A percentile compares a stretch with the other conserved stretches of the same genome.
Conservation (phyloP, 2,329 filamentous ascomycete genomes). For the Colletotrichum costaricense region DNA sequence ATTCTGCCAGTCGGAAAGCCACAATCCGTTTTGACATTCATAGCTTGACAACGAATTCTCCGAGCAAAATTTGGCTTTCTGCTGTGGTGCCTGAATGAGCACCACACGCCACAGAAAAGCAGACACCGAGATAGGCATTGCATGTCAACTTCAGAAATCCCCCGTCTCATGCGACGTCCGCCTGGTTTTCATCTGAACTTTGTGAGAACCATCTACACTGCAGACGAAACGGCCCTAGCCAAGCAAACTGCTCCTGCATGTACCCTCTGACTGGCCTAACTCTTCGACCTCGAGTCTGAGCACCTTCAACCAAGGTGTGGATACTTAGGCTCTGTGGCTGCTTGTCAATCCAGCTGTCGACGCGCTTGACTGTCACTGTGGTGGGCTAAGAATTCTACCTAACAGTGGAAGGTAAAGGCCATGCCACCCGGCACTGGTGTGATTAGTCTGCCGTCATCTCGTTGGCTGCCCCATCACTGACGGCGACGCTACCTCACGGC, state of each 20-base stretch:
- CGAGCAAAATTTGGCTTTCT: neutral
- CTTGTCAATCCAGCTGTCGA: neutral
- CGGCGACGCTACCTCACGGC: constrained; percentile 15
- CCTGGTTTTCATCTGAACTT: constrained; percentile 25
- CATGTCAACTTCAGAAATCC: neutral
- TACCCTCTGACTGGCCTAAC: constrained; percentile 8
- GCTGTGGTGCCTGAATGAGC: neutral
- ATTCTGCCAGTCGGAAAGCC: neutral
- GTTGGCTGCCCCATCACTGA: neutral
- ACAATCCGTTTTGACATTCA: neutral
- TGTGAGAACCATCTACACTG: neutral
- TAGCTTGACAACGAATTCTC: neutral
- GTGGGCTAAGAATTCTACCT: neutral
- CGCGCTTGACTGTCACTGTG: neutral
- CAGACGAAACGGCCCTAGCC: constrained; percentile 31
- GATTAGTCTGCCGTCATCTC: neutral
- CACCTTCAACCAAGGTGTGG: neutral
- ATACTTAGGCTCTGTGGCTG: neutral
- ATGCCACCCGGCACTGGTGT: neutral
- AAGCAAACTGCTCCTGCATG: constrained; percentile 23
- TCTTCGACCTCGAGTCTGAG: neutral
- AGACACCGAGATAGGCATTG: constrained; percentile 1
- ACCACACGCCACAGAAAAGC: neutral
- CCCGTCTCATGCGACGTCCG: constrained; percentile 9
- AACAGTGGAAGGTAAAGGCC: neutral